Conservation (phyloP, 768 basidiomycete genomes). For the Hygrocybe coccinea region DNA sequence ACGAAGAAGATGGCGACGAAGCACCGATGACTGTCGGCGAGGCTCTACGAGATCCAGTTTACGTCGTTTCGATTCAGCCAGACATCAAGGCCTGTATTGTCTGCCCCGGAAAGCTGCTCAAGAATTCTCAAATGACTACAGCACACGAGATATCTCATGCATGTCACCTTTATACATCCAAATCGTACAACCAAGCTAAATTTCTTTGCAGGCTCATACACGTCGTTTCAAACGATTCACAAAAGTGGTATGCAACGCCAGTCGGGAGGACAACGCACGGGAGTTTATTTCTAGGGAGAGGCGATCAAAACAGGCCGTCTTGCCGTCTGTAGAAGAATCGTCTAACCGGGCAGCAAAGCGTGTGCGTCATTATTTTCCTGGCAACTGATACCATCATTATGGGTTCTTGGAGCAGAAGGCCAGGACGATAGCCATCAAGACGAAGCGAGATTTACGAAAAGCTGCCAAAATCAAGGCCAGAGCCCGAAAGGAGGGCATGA, state of each 20-base stretch:
- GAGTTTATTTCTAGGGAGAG: conserved; percentile 15
- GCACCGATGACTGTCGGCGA: conserved; percentile 51
- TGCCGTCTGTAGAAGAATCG: conserved; percentile 12
- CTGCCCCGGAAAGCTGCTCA: conserved; percentile 71
- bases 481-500: conserved; percentile 27
- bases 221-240: conserved; percentile 54
- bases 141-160: conserved; percentile 61
- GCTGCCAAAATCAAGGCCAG: conserved; percentile 37
- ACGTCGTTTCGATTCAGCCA: conserved; percentile 51
- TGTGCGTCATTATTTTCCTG: conserved; percentile 33
- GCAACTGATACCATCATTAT: not conserved
- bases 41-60: conserved; percentile 61
- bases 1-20: conserved; percentile 29
- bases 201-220: conserved; percentile 52
- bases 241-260: conserved; percentile 34
- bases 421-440: conserved; percentile 40
- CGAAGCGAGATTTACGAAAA: conserved; percentile 48
- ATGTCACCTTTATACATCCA: too few relatives aligned
- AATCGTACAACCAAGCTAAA: too few relatives aligned
- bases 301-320: not conserved
- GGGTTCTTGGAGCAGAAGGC: conserved; percentile 38
- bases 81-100: conserved; percentile 56
- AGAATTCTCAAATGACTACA: conserved; percentile 50
- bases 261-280: conserved; percentile 46
- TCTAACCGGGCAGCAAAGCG: conserved; percentile 65